Evolutionary conservation across 257 asterid species (phyloP), one percentile per base, ranked within the genome.

Genomic region (Penstemon davidsonii): DNA sequence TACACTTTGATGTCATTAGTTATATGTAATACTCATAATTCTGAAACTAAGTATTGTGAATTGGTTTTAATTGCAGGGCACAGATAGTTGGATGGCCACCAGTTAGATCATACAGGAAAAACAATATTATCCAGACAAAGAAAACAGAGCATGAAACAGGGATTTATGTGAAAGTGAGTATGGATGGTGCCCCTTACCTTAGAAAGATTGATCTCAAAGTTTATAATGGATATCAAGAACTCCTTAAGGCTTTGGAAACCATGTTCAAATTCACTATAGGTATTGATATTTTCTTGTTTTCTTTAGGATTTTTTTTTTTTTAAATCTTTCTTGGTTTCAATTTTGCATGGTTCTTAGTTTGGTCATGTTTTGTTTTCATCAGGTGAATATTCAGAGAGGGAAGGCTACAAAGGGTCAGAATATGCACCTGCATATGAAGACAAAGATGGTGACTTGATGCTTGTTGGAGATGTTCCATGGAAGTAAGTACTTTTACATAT

Each of bases 71-170:
- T 77, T 36, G 52, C 86, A 88, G 97, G 82, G 81, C 87, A 67
- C 95, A 87, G 46, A 84, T 91, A 7, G 91, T 88, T 13, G 97
- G 96, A 15, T 91, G 96, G 97, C 97, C 97, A 59, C 97, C 97
- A 18, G 90, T 87, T 65, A 76, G 94, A 55, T 81, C 86, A 45
- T 80, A 81, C 80, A 72, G 90, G 83, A 88, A 77, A 42, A 88
- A 84, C 43, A 85, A 60, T 68, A 2, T 80, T 36, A 25, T 25
- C 33, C 86, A 79, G 69, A 74, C 68, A 65, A 85, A 82, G 74
- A 79, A 82, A 18, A 36, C 74, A 9, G 95, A 90, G 50, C 4
- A 73, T 4, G 85, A 87, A 58, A 46, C 52, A 7, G 88, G 87
- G 73, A 79, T 75, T 25, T 85, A 69, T 75, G 85, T 87, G 76